Evolutionary conservation across 768 basidiomycete genomes (phyloP).

Genomic region (Phallus indusiatus): DNA sequence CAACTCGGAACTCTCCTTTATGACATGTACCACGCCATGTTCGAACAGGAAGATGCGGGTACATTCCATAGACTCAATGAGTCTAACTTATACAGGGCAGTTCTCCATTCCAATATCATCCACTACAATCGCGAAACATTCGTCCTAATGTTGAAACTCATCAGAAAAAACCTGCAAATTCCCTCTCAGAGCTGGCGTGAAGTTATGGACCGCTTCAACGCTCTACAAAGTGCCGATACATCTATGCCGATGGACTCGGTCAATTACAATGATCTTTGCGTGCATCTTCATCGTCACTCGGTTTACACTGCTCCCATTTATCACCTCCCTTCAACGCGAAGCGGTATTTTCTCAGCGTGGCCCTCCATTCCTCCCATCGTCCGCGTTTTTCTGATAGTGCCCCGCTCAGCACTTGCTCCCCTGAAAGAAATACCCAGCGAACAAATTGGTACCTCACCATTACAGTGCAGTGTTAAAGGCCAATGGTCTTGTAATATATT

Average conservation of each 20-base stretch:
- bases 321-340: conserved; percentile 1
- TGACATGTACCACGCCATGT: conserved; percentile 36
- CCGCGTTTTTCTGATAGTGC: conserved; percentile 26
- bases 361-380: conserved; percentile 21
- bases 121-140: conserved; percentile 45
- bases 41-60: conserved; percentile 27
- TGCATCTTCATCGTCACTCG: conserved; percentile 32
- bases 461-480: conserved; percentile 28
- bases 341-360: conserved; percentile 22
- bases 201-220: conserved; percentile 28
- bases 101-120: conserved; percentile 18
- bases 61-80: conserved; percentile 7
- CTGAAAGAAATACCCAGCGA: conserved; percentile 18
- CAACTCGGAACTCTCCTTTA: conserved; percentile 32
- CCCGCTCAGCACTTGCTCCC: conserved; percentile 21
- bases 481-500: conserved; percentile 23
- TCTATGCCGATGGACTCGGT: conserved; percentile 20
- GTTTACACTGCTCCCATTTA: conserved; percentile 24
- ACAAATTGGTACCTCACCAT: conserved; percentile 17
- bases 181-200: conserved; percentile 30
- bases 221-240: conserved; percentile 18
- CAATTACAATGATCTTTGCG: conserved; percentile 38
- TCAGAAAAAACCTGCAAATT: conserved; percentile 26
- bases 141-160: conserved; percentile 31
- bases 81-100: conserved; percentile 3